Conservation (phyloP, 2,329 filamentous ascomycete species). For the Periconia digitata region DNA sequence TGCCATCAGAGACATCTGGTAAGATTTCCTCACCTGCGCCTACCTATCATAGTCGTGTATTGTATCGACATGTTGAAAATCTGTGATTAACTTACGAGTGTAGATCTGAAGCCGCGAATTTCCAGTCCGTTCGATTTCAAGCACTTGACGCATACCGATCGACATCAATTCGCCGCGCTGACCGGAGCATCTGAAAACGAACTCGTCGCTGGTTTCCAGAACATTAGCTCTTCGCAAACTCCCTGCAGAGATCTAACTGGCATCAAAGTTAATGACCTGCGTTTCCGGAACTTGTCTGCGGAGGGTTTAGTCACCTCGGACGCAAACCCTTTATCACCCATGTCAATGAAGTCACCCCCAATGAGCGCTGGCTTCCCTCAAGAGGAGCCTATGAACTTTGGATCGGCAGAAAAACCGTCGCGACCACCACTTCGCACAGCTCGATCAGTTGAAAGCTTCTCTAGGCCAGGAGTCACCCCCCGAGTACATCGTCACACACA, state of each 20-base stretch:
- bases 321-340: constrained; percentile 17
- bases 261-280: constrained; percentile 54
- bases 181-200: constrained; percentile 55
- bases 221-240: constrained; percentile 55
- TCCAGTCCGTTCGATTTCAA: constrained; percentile 67
- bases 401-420: constrained; percentile 9
- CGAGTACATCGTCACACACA: constrained; percentile 43
- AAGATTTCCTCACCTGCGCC: constrained; percentile 15
- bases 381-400: not conserved
- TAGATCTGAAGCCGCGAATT: constrained; percentile 47
- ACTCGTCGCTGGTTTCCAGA: constrained; percentile 56
- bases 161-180: constrained; percentile 56
- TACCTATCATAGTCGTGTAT: no score
- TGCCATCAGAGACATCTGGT: constrained; percentile 28
- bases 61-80: no score
- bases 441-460: constrained; percentile 56
- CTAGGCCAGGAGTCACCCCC: constrained; percentile 51
- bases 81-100: no score
- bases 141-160: constrained; percentile 62
- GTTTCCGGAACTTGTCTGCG: constrained; percentile 30
- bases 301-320: constrained; percentile 22
- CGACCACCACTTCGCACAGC: constrained; percentile 27
- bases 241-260: constrained; percentile 54
- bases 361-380: constrained; percentile 19
- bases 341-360: constrained; percentile 23